These are phyloP conservation scores for Phallus indusiatus DNA, from an alignment of 768 basidiomycete genomes.

Conservation along the genomic window DNA sequence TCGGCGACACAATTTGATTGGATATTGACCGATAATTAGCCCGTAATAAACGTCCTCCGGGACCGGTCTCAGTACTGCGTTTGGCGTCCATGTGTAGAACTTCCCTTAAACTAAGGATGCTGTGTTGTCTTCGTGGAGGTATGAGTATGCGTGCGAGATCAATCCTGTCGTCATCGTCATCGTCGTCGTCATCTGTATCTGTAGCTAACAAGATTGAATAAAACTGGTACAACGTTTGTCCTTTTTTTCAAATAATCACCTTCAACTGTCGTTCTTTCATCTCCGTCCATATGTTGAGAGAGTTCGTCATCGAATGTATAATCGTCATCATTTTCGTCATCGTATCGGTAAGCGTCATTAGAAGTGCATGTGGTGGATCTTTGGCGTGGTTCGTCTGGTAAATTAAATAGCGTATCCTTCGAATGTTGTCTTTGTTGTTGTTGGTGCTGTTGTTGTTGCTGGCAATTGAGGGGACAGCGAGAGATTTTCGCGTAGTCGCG, in stretches of 20 bases:
- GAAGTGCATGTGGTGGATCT: constrained; percentile 14
- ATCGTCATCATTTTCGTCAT: constrained; percentile 24
- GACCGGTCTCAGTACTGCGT: not conserved
- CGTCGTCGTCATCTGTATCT: not conserved
- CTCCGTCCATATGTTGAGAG: not conserved
- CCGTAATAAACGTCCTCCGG: not conserved
- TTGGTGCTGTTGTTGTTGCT: constrained; percentile 12
- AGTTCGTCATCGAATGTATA: not conserved
- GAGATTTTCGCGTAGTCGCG: not conserved
- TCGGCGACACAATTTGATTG: not conserved
- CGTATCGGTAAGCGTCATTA: constrained; percentile 7
- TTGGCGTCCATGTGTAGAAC: not conserved
- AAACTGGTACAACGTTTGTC: not conserved
- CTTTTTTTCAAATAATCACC: not conserved
- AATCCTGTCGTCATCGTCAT: constrained; percentile 45
- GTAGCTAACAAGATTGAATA: not conserved
- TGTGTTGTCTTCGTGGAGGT: constrained; percentile 62
- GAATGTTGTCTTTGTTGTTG: constrained; percentile 10
- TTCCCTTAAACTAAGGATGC: constrained; percentile 55
- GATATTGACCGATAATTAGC: not conserved
- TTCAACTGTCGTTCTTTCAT: not conserved
- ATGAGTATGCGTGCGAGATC: constrained; percentile 59
- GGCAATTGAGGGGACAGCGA: constrained; percentile 3
- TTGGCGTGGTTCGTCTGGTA: constrained; percentile 21
- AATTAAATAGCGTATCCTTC: not conserved